Conservation (phyloP, 306 rosid species). For the Quillaja saponaria region DNA sequence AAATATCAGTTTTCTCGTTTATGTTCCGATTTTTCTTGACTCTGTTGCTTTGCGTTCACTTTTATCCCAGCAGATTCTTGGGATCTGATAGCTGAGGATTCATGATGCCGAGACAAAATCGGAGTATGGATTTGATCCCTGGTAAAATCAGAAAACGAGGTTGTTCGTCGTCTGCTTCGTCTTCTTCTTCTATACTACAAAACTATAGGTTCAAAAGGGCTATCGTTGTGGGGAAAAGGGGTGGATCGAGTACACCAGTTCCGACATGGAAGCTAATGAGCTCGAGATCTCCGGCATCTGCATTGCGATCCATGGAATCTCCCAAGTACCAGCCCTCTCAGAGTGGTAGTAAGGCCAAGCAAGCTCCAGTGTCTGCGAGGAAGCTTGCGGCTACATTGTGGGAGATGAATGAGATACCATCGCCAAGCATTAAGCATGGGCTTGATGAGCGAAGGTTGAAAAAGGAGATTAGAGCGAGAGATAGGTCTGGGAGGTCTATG, state of each 20-base stretch:
- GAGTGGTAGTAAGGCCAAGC: constrained; percentile 41
- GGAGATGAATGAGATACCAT: constrained; percentile 99
- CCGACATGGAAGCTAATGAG: constrained; percentile 86
- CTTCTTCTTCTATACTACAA: constrained; percentile 78
- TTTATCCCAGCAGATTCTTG: background rate
- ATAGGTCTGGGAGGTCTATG: constrained; percentile 60
- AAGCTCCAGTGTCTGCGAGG: constrained; percentile 86
- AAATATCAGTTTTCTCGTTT: too few species aligned
- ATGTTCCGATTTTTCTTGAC: too few species aligned
- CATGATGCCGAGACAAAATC: constrained; percentile 70
- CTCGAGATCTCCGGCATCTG: constrained; percentile 75
- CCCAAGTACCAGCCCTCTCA: constrained; percentile 59
- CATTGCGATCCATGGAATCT: constrained; percentile 57
- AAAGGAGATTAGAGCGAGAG: constrained; percentile 67
- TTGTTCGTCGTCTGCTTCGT: constrained; percentile 87
- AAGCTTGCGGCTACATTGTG: constrained; percentile 96
- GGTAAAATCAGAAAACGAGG: constrained; percentile 97
- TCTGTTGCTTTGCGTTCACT: too few species aligned
- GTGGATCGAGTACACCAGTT: constrained; percentile 87
- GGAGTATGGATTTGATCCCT: constrained; percentile 61
- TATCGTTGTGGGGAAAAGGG: constrained; percentile 73
- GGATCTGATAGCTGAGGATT: background rate
- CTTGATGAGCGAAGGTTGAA: constrained; percentile 49
- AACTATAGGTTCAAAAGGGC: constrained; percentile 92
- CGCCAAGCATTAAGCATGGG: constrained; percentile 62